These are phyloP conservation scores for Hygrophila difformis DNA, from an alignment of 257 asterid species.

Conservation along the genomic window DNA sequence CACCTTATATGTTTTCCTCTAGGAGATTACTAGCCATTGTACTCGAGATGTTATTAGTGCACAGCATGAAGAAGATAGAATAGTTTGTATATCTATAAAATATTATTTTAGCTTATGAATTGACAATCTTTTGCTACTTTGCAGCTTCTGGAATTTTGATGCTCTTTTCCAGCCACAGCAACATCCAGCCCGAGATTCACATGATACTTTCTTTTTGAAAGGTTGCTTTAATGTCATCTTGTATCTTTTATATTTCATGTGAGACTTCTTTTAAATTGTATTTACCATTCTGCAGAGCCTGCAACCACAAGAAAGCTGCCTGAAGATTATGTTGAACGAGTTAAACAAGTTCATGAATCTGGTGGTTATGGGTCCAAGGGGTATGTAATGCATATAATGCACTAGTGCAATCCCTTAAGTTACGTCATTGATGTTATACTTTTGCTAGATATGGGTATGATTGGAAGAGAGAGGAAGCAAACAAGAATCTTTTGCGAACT, in stretches of 20 bases:
- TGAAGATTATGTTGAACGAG: conserved; percentile 92
- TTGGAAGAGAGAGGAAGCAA: conserved; percentile 96
- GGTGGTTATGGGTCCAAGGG: conserved; percentile 97
- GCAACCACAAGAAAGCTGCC: conserved; percentile 70
- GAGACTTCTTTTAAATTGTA: conserved; percentile 18
- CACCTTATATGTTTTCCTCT: not conserved
- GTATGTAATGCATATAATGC: conserved; percentile 34
- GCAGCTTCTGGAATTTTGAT: conserved; percentile 96
- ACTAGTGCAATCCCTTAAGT: conserved; percentile 11
- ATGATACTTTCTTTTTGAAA: conserved; percentile 90
- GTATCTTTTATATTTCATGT: conserved; percentile 6
- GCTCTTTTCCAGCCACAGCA: conserved; percentile 99
- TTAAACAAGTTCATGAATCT: conserved; percentile 68
- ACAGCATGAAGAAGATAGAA: too few species aligned
- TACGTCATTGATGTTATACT: not conserved
- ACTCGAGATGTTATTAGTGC: too few species aligned
- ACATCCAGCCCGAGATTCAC: conserved; percentile 99
- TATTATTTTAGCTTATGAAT: not conserved
- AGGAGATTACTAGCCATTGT: not conserved
- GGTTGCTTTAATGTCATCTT: conserved; percentile 33
- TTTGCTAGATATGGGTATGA: conserved; percentile 69
- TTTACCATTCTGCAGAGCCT: conserved; percentile 48
- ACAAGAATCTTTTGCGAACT: conserved; percentile 92
- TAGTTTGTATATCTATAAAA: too few species aligned
- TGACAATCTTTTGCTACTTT: conserved; percentile 13